Evolutionary conservation across 257 asterid species (phyloP).

Genomic region (Nicotiana noctiflora): DNA sequence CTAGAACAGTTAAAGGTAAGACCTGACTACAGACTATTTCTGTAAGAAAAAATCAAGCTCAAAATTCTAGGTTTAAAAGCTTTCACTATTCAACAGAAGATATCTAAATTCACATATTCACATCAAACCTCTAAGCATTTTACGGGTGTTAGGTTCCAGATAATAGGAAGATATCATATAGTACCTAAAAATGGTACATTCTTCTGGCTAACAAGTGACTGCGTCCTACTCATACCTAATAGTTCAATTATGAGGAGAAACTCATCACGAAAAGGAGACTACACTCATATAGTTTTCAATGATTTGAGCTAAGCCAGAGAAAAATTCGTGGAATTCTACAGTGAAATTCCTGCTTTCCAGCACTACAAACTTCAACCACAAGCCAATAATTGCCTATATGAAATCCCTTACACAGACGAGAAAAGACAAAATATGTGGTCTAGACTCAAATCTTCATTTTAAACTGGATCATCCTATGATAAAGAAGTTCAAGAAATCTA

Average conservation of each 20-base stretch:
- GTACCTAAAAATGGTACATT: not conserved
- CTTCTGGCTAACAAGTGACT: not conserved
- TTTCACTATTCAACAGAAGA: not conserved
- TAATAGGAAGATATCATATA: not conserved
- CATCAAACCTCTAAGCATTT: not conserved
- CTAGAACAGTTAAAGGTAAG: not conserved
- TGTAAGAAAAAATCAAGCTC: not conserved
- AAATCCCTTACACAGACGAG: not conserved
- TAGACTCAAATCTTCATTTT: not conserved
- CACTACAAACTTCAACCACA: not conserved
- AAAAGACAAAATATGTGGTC: not conserved
- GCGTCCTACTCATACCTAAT: not conserved
- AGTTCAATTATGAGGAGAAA: not conserved
- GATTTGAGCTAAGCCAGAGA: not conserved
- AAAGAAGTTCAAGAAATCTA: not conserved
- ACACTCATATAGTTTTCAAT: not conserved
- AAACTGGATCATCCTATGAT: not conserved
- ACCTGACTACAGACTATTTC: not conserved
- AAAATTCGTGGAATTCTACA: not conserved
- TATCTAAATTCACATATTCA: not conserved
- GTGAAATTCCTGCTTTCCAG: not conserved
- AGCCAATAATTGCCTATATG: not conserved
- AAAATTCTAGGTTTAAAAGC: not conserved
- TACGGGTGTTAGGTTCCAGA: not conserved
- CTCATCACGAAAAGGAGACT: not conserved